These are phyloP conservation scores for Salvia splendens DNA, from an alignment of 257 asterid genomes.

Conservation along the genomic window DNA sequence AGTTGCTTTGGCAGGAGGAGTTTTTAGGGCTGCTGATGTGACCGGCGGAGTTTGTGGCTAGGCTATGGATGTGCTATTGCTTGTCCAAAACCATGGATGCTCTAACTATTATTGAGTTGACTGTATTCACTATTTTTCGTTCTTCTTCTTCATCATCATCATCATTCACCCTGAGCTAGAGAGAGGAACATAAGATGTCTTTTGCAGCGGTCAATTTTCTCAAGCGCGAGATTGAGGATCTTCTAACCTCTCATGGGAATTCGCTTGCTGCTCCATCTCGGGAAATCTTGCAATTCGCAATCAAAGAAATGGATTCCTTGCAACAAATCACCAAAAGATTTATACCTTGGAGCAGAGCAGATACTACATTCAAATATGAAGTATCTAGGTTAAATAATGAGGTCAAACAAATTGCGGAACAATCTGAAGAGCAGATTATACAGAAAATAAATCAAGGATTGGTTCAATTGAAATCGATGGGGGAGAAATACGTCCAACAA, in stretches of 20 bases:
- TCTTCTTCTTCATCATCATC: too few relatives aligned
- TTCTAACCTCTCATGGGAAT: neutral
- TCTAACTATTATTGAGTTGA: too few relatives aligned
- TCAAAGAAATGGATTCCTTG: constrained; percentile 6
- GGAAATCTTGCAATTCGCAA: constrained; percentile 9
- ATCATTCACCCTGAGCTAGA: neutral
- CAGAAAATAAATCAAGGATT: neutral
- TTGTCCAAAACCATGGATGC: too few relatives aligned
- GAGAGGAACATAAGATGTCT: neutral
- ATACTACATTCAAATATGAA: neutral
- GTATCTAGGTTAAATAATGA: neutral
- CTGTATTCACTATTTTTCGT: too few relatives aligned
- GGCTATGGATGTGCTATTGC: too few relatives aligned
- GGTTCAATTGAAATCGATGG: constrained; percentile 8
- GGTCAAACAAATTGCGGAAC: neutral
- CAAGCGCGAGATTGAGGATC: neutral
- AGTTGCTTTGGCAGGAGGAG: too few relatives aligned
- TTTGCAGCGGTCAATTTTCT: neutral
- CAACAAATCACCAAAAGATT: constrained; percentile 11
- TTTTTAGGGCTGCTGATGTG: too few relatives aligned
- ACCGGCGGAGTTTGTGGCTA: too few relatives aligned
- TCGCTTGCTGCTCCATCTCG: neutral
- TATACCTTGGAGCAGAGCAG: constrained; percentile 22
- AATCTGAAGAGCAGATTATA: neutral
- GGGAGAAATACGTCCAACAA: constrained; percentile 7